phyloP scores from a whole-genome alignment of 176 grass and related monocot genomes.

The Miscanthus lutarioriparius region DNA sequence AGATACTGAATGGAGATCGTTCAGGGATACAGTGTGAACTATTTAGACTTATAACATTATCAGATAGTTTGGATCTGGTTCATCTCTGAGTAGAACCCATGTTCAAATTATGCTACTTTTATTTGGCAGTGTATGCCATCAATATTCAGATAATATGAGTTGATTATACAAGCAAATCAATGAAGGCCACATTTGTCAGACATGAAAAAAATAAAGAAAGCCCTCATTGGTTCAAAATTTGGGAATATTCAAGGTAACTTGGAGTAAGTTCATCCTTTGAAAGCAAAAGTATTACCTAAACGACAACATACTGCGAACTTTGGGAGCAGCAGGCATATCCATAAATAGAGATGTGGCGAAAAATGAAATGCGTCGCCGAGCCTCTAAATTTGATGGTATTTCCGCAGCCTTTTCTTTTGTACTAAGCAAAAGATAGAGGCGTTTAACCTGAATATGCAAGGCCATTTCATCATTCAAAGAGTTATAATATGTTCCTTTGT shows the following conservation, averaged over 20 bases:
- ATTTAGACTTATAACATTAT: neutral
- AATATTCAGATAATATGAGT: neutral
- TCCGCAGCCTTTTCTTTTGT: constrained; percentile 80
- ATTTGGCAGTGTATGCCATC: constrained; percentile 1
- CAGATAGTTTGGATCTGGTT: neutral
- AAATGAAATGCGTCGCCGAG: constrained; percentile 79
- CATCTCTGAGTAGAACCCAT: neutral
- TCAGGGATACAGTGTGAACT: neutral
- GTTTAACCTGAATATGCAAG: constrained; percentile 69
- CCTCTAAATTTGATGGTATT: constrained; percentile 85
- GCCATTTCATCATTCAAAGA: constrained; percentile 13
- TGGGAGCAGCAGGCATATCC: constrained; percentile 90
- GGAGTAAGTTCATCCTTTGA: neutral
- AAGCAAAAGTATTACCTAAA: constrained; percentile 67
- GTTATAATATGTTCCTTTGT: constrained; percentile 19
- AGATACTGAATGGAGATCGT: neutral
- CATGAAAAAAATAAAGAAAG: neutral
- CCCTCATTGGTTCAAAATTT: neutral
- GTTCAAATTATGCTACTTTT: neutral
- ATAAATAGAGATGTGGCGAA: constrained; percentile 96
- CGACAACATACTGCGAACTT: constrained; percentile 87
- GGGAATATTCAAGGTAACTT: neutral
- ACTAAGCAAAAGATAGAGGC: constrained; percentile 73
- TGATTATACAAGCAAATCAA: neutral
- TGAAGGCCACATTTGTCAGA: neutral